These are phyloP conservation scores for Smittium mucronatum DNA, from an alignment of 371 early-diverging fungal genomes.

Conservation along the genomic window DNA sequence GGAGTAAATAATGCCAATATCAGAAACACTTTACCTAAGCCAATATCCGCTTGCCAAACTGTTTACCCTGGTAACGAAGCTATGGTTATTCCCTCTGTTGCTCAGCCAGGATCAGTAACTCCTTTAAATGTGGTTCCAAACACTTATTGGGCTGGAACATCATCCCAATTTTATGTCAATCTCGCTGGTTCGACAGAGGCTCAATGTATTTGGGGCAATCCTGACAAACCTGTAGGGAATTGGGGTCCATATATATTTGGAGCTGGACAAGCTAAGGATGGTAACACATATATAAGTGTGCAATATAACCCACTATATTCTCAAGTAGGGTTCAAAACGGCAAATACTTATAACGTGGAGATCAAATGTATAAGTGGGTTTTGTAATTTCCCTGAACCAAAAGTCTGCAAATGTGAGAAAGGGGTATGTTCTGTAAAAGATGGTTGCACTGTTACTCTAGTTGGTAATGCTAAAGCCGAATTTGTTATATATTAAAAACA, in stretches of 20 bases:
- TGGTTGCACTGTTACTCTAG: constrained; percentile 31
- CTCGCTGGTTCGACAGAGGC: constrained; percentile 19
- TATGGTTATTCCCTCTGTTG: constrained; percentile 37
- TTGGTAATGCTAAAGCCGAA: constrained; percentile 17
- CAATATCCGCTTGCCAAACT: constrained; percentile 35
- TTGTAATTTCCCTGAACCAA: constrained; percentile 30
- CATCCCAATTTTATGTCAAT: constrained; percentile 34
- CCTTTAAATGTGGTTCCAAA: constrained; percentile 28
- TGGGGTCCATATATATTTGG: constrained; percentile 36
- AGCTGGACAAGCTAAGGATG: constrained; percentile 27
- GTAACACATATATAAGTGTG: constrained; percentile 31
- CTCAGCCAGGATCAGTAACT: constrained; percentile 13
- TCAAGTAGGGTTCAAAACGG: constrained; percentile 18
- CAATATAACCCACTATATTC: constrained; percentile 30
- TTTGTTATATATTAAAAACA: constrained; percentile 23
- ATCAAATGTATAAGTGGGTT: constrained; percentile 23
- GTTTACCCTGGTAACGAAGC: constrained; percentile 36
- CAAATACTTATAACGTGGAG: constrained; percentile 22
- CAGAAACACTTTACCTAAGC: constrained; percentile 23
- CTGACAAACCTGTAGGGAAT: constrained; percentile 27
- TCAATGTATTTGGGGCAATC: constrained; percentile 32
- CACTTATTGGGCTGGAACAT: constrained; percentile 32
- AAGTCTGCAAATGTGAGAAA: constrained; percentile 29
- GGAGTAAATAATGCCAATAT: constrained; percentile 25
- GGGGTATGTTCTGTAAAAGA: constrained; percentile 29